Evolutionary conservation across 2,329 filamentous ascomycete species (phyloP), one percentile per base, ranked within the genome.

Genomic region (Diplodia sapinea): DNA sequence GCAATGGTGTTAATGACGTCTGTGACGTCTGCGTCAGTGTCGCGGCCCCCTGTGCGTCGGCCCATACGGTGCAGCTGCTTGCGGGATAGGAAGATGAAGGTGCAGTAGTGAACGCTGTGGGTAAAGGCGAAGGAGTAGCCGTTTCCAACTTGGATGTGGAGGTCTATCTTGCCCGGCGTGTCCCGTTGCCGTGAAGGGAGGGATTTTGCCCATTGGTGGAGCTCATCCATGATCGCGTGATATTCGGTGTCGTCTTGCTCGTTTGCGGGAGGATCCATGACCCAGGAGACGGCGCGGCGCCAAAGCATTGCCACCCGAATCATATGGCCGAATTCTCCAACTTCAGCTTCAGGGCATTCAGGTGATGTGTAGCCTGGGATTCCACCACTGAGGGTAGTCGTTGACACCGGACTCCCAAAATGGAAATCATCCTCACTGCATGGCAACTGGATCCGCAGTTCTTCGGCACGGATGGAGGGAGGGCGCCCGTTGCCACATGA

Each of bases 321-420:
- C 64, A 66, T 66, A 17, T 66, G 52, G n/a, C 52, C 51, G 36
- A 66, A 66, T 20, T 66, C 64, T 13, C 64, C 64, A 9, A 66
- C 43, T 4, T 66, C 64, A 5, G 52, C 36, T 50, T 11, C 38
- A 8, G 64, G 51, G 31, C n/a, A 26, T 12, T 57, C 52, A 1
- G 52, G 52, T 11, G 40, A 26, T 13, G 51, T 9, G 23, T 66
- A 36, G 17, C 13, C 15, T 3, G 64, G 64, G 17, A 57, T 7
- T 36, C 31, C 38, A 4, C 64, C 64, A n/a, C 36, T 50, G 4
- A 66, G 54, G 7, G 36, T 26, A 7, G 64, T 52, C 13, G 51
- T 57, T 3, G 17, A 36, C 26, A 57, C 64, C 13, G 51, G 23
- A 11, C 51, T 66, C 12, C 64, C 64, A 12, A 66, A 66, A n/a